Percentiles rank a stretch among this genome's conserved stretches.
phyloP scores from a whole-genome alignment of 768 basidiomycete species.

The Saitozyma podzolica region DNA sequence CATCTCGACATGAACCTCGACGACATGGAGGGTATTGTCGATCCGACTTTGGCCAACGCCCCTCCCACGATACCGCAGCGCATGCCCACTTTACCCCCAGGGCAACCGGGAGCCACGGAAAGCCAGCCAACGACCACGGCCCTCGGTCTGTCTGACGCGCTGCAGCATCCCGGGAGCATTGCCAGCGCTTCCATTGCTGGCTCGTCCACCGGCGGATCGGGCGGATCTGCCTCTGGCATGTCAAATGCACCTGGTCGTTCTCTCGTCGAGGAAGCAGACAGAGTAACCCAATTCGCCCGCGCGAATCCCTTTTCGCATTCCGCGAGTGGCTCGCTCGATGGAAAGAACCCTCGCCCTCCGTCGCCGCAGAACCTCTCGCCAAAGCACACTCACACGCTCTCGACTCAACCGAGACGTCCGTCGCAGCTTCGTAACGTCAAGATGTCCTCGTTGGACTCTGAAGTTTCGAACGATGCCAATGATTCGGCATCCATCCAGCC shows the following conservation, averaged over 20 bases:
- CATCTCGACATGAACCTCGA: slow-evolving; percentile 69
- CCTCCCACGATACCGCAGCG: slow-evolving; percentile 8
- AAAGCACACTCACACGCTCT: slow-evolving; percentile 23
- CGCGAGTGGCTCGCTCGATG: slow-evolving; percentile 26
- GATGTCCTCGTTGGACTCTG: slow-evolving; percentile 37
- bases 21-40: slow-evolving; percentile 79
- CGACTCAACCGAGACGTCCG: slow-evolving; percentile 47
- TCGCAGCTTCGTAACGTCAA: slow-evolving; percentile 50
- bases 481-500: slow-evolving; percentile 24
- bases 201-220: slow-evolving; percentile 8
- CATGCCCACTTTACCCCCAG: neutral
- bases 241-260: slow-evolving; percentile 5
- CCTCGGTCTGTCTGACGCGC: slow-evolving; percentile 24
- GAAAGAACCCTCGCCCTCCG: slow-evolving; percentile 31
- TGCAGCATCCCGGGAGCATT: slow-evolving; percentile 27
- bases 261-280: slow-evolving; percentile 30
- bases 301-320: slow-evolving; percentile 26
- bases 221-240: slow-evolving; percentile 7
- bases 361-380: slow-evolving; percentile 37
- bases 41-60: slow-evolving; percentile 51
- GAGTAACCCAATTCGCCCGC: slow-evolving; percentile 11
- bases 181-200: slow-evolving; percentile 19
- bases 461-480: slow-evolving; percentile 12
- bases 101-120: neutral
- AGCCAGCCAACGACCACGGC: neutral